Evolutionary conservation across 2,329 filamentous ascomycete species (phyloP), one percentile per base, ranked within the genome.

Genomic region (Colletotrichum melonis): DNA sequence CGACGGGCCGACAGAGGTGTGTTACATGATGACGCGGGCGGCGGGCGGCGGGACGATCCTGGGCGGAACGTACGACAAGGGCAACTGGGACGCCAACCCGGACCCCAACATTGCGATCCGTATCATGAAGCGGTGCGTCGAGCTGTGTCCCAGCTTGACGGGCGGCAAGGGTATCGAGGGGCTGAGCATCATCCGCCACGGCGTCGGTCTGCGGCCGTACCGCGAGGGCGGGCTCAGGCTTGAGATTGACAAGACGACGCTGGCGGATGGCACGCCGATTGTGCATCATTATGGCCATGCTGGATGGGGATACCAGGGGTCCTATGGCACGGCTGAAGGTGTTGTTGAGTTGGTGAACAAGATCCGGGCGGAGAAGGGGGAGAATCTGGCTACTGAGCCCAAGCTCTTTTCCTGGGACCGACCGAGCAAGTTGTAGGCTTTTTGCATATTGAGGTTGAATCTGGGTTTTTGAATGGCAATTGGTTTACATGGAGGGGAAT

Each of bases 21-120:
- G 90, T 71, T 98, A 98, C 80, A 88, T 93, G 60, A 98, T 98
- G 95, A 91, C 91, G 78, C 89, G 95, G 32, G 94, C 95, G 1
- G 88, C 88, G 0, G 89, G 89, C n/a, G 95, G 95, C 24, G 95
- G 95, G 12, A 97, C 94, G 0, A 88, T 98, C 55, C 85, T 98
- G 2, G 95, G 95, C n/a, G 95, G 95, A 2, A 96, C 92, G 59
- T 94, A 97, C 78, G 92, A 95, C 80, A 90, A 92, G 77, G 88
- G 91, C 32, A 93, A 92, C 78, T 97, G 94, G 94, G 93, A 97
- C 76, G 89, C 91, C 49, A 88, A 92, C 76, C 91, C 93, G 1
- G 95, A 98, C 78, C 92, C 92, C 0, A 94, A 94, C 79, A 87
- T 95, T n/a, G 94, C 95, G 0, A 83, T 89, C 67, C 88, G 95